These are phyloP conservation scores for Xanthoconium stramineum DNA, from an alignment of 768 basidiomycete genomes.

Conservation along the genomic window DNA sequence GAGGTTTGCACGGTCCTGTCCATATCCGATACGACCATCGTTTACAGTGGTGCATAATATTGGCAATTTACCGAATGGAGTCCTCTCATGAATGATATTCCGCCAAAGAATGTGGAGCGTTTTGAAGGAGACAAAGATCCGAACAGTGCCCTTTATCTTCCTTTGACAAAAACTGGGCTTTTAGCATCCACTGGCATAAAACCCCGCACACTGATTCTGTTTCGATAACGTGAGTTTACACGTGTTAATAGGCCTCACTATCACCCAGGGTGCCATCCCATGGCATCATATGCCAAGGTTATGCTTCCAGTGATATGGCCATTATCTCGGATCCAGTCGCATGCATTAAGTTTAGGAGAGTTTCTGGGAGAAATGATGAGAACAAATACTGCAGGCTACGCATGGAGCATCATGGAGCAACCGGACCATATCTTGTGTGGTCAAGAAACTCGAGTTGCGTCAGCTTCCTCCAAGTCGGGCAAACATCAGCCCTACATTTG, in stretches of 20 bases:
- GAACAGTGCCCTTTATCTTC: slow-evolving; percentile 29
- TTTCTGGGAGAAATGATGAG: neutral
- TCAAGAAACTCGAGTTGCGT: slow-evolving; percentile 1
- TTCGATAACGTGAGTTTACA: slow-evolving; percentile 38
- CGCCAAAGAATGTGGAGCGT: slow-evolving; percentile 37
- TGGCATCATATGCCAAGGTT: neutral
- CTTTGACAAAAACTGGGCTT: neutral
- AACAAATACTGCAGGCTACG: neutral
- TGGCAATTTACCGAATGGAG: slow-evolving; percentile 49
- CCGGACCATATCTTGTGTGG: neutral
- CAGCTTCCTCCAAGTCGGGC: neutral
- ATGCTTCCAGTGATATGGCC: slow-evolving; percentile 16
- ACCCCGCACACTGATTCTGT: slow-evolving; percentile 45
- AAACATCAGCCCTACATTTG: neutral
- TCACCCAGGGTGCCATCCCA: neutral
- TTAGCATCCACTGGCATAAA: slow-evolving; percentile 48
- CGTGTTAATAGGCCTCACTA: neutral
- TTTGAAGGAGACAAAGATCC: slow-evolving; percentile 46
- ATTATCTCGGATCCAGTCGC: slow-evolving; percentile 34
- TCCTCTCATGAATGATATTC: slow-evolving; percentile 2
- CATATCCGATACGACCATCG: slow-evolving; percentile 11
- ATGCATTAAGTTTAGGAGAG: slow-evolving; percentile 18
- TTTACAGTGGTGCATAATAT: slow-evolving; percentile 36
- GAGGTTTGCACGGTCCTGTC: slow-evolving; percentile 37
- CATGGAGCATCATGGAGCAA: neutral